A percentile compares a stretch with the other conserved stretches of the same genome.
Conservation (phyloP, 805 yeast species). For the Saturnispora zaruensis region DNA sequence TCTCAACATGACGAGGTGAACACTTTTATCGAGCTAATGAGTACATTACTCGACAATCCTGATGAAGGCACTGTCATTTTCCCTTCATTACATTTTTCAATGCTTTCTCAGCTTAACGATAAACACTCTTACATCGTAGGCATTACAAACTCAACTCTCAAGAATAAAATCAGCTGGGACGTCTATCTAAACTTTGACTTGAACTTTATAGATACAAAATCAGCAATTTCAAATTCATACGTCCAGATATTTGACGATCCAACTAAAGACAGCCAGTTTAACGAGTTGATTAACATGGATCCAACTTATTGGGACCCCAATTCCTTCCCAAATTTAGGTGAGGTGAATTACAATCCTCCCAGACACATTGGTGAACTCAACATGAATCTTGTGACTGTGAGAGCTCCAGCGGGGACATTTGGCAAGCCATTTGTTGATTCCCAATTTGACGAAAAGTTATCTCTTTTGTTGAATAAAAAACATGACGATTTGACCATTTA, state of each 20-base stretch:
- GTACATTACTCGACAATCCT: constrained; percentile 24
- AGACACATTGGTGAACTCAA: constrained; percentile 1
- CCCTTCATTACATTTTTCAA: constrained; percentile 14
- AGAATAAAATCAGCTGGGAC: constrained; percentile 49
- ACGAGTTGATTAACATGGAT: not conserved
- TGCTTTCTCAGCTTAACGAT: not conserved
- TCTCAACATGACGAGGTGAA: constrained; percentile 39
- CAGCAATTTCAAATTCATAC: not conserved
- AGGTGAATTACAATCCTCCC: not conserved
- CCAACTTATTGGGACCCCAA: constrained; percentile 13
- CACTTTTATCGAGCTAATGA: constrained; percentile 35
- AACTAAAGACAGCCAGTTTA: not conserved
- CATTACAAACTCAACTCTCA: constrained; percentile 58
- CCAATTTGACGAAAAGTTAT: constrained; percentile 15
- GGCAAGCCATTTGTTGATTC: constrained; percentile 19
- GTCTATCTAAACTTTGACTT: constrained; percentile 51
- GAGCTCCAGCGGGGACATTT: not conserved
- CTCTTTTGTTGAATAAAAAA: constrained; percentile 17
- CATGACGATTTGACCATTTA: constrained; percentile 27
- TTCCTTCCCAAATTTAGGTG: constrained; percentile 10
- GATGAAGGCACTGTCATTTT: not conserved
- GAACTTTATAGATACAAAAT: constrained; percentile 29
- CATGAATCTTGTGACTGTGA: not conserved
- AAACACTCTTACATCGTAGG: constrained; percentile 43
- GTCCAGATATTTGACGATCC: not conserved